Evolutionary conservation across 78 protist species (phyloP), one percentile per base, ranked within the genome.

Genomic region (Dictyostelium brefeldianum): DNA sequence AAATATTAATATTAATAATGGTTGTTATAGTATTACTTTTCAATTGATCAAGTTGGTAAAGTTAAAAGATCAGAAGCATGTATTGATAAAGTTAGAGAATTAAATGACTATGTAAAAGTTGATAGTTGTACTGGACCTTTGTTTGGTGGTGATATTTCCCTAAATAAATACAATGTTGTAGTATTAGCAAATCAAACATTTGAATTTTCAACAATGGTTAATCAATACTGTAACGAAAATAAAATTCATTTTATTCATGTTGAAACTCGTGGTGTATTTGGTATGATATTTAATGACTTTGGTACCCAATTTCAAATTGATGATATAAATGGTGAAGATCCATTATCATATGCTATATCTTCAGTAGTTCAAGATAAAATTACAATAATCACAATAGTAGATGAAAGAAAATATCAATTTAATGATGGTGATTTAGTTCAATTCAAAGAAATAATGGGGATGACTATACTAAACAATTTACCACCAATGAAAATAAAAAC

Each of bases 241-340:
- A 82, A 81, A 43, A 77, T 91, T 59, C 25, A 43, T 14, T 95
- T 95, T 75, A 89, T 97, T 43, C 0, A 22, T 9, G 80, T 97
- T n/a, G 92, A 75, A 12, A 77, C 96, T 1, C 36, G 51, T 18
- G 99, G 99, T 25, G 73, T 97, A 9, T 97, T 98, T 48, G 98
- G 94, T 57, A 50, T 31, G 41, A 5, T 95, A 29, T 98, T 98
- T 67, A 83, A 50, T 67, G 99, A 98, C 89, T 97, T 97, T 70
- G 99, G 99, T 43, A 77, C 73, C 17, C 56, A 5, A 0, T 98
- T 98, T 57, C 84, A 22, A 1, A 95, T 98, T 5, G 11, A 41
- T 12, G 99, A 98, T 80, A 53, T 82, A 83, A 89, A 94, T 22
- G 99, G 99, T 65, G 98, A 98, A 56, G 82, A 74, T 53, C 97